Evolutionary conservation across 768 basidiomycete species (phyloP), one percentile per base, ranked within the genome.

Genomic region (Amanita thiersii): DNA sequence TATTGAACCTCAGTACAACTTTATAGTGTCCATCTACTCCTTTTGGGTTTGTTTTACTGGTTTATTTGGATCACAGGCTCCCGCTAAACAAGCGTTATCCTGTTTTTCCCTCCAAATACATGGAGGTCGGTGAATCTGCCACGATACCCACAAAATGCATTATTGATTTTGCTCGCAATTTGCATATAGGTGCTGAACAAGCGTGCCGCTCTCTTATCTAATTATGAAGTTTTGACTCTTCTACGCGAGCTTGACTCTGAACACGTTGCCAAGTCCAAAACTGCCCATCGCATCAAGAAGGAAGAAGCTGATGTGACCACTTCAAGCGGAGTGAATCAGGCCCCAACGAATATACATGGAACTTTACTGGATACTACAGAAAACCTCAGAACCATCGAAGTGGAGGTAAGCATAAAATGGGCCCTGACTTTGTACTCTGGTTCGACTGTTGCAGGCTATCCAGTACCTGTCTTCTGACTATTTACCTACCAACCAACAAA

Each of bases 301-400:
- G 85, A 87, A 48, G 81, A 82, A 45, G 59, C 68, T 0, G 56
- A 73, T 3, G 70, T 37, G 11, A 35, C 46, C 11, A 35, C 45
- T 5, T 36, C 17, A 26, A 49, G 39, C 8, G 35, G 34, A 18
- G 15, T 45, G 2, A 31, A 39, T 29, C 51, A 20, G 25, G 43
- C n/a, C 29, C 32, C 40, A 32, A 38, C 28, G 29, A 43, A 45
- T 5, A 47, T 50, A 15, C 40, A 50, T 20, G 55, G 43, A n/a
- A 52, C 56, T 14, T 50, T 58, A 20, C 61, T 52, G 14, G 83
- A 85, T 30, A 68, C 85, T 36, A 77, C 77, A 44, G 82, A 90
- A 56, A 91, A 92, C 55, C 51, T 93, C 45, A 69, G 89, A 47
- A 92, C 90, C 11, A 69, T 92, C 30, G 86, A 90, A 56, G 80